phyloP scores from a whole-genome alignment of 2,329 filamentous ascomycete genomes.

The Epichloe elymi region DNA sequence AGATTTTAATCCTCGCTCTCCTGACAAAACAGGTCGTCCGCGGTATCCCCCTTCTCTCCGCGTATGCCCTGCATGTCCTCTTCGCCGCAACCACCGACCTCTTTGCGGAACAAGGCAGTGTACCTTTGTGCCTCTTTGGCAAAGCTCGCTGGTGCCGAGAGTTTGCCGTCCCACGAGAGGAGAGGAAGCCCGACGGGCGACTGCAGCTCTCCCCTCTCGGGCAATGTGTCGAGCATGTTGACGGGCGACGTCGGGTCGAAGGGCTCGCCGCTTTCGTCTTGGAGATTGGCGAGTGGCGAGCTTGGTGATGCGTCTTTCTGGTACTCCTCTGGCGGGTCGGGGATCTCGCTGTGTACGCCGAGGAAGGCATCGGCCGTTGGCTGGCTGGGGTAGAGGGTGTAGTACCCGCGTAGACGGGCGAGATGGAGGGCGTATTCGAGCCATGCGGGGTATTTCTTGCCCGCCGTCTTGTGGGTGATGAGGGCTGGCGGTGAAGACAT shows the following conservation, averaged over 20 bases:
- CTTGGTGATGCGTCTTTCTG: slow-evolving; percentile 10
- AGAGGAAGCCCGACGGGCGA: slow-evolving; percentile 39
- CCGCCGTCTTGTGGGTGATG: slow-evolving; percentile 44
- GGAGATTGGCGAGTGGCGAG: slow-evolving; percentile 11
- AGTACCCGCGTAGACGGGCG: slow-evolving; percentile 63
- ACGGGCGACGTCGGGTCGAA: slow-evolving; percentile 30
- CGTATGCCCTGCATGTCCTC: slow-evolving; percentile 13
- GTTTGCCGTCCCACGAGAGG: slow-evolving; percentile 50
- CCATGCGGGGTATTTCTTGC: slow-evolving; percentile 60
- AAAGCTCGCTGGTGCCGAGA: slow-evolving; percentile 26
- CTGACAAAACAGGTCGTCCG: slow-evolving; percentile 56
- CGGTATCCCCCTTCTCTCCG: slow-evolving; percentile 24
- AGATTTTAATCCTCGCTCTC: slow-evolving; percentile 8
- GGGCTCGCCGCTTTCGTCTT: slow-evolving; percentile 19
- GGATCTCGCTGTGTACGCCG: slow-evolving; percentile 68
- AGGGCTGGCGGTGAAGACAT: slow-evolving; percentile 24
- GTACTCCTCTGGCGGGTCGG: slow-evolving; percentile 59
- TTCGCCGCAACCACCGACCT: slow-evolving; percentile 53
- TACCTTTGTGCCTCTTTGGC: slow-evolving; percentile 37
- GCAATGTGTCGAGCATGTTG: slow-evolving; percentile 35
- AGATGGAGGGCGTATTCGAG: slow-evolving; percentile 67
- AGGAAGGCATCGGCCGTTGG: slow-evolving; percentile 41
- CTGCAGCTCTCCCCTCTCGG: slow-evolving; percentile 28
- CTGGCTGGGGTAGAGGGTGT: slow-evolving; percentile 62
- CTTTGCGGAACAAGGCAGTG: slow-evolving; percentile 42